Base-by-base conservation (phyloP, 2,329 filamentous ascomycete genomes). In the Apiospora kogelbergensis region DNA sequence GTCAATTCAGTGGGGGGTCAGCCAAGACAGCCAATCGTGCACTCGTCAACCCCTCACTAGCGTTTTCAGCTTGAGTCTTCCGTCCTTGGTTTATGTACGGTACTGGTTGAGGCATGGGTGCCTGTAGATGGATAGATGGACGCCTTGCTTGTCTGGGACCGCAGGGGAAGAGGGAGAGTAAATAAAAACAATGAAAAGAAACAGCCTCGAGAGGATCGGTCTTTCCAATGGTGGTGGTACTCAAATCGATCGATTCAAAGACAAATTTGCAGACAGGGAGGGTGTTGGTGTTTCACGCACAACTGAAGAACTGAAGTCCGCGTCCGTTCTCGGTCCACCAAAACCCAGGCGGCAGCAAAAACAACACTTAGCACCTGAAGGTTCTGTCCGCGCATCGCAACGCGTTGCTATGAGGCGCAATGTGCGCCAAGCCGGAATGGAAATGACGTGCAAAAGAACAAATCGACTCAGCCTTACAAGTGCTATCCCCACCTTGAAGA, bases 381-480 rank as follows among this genome's bases (percentile, higher is more conserved):
- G 53, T 37, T 37, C 53, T n/a, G 53, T 37, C 53, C 53, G 30
- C 53, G 30, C 53, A 60, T 60, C 30, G 20, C 53, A 17, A 60
- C 53, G 53, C 53, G 30, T 60, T 60, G 53, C 53, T 20, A n/a
- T n/a, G 26, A 26, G 53, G 53, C 53, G 53, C 53, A 60, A 60
- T n/a, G 26, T n/a, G 53, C 48, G 53, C 53, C 53, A 37, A 37
- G 30, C 30, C 30, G 30, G 53, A 11, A 60, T 60, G 53, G 20
- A 22, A 37, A 60, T 60, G 53, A 60, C 53, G 53, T 60, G 20
- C 53, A 17, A 37, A 33, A n/a, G 6, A 30, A 37, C 9, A 33
- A 60, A 20, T 37, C 26, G 30, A 37, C 53, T 60, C 53, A 60
- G 53, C 53, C 53, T 60, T 60, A 60, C 53, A 60, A 60, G 53